A percentile compares a stretch with the other conserved stretches of the same genome.
phyloP scores from a whole-genome alignment of 2,329 filamentous ascomycete species.

The Ophiocordyceps camponoti-floridani region DNA sequence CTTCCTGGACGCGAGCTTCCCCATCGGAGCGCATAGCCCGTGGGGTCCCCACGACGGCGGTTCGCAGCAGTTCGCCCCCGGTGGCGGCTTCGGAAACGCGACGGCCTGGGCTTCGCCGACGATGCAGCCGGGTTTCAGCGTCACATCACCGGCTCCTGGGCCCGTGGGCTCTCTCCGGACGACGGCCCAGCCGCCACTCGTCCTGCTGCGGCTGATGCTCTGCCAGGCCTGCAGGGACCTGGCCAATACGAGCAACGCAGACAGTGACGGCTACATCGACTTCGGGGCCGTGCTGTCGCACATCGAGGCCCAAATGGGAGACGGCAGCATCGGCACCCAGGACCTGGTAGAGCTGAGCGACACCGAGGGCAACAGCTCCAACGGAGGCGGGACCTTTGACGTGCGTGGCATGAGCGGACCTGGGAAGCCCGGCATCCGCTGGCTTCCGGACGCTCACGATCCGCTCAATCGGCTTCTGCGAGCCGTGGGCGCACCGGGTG shows the following conservation, averaged over 20 bases:
- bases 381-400: constrained; percentile 81
- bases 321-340: constrained; percentile 22
- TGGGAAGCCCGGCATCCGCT: constrained; percentile 28
- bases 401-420: constrained; percentile 29
- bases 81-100: constrained; percentile 22
- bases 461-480: constrained; percentile 21
- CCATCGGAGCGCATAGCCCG: constrained; percentile 15
- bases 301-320: constrained; percentile 36
- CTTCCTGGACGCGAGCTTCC: constrained; percentile 24
- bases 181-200: constrained; percentile 40
- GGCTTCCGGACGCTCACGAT: constrained; percentile 33
- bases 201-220: constrained; percentile 54
- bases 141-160: constrained; percentile 13
- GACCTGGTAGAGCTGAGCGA: constrained; percentile 78
- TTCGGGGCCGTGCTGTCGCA: constrained; percentile 49
- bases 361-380: constrained; percentile 69
- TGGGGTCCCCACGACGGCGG: constrained; percentile 21
- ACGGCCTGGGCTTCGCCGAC: constrained; percentile 17
- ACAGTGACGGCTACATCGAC: constrained; percentile 48
- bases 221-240: constrained; percentile 60
- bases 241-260: constrained; percentile 16
- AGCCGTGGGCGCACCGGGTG: constrained; percentile 39
- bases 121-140: constrained; percentile 14
- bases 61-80: constrained; percentile 23
- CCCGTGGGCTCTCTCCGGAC: constrained; percentile 11